Evolutionary conservation across 176 grass and related monocot species (phyloP), one percentile per base, ranked within the genome.

Genomic region (Urochloa ruziziensis): DNA sequence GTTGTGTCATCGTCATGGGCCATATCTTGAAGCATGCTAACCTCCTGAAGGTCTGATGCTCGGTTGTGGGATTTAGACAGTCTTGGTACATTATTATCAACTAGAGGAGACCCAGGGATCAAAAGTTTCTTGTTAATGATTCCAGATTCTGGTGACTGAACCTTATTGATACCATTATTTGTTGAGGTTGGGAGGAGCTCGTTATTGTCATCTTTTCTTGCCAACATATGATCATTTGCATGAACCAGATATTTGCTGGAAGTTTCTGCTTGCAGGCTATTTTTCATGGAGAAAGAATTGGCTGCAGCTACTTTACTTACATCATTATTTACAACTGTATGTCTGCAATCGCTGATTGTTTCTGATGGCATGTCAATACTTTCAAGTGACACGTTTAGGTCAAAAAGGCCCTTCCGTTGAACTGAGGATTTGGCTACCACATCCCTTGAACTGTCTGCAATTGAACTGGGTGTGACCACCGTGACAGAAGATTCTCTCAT

Each of bases 101-200:
- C 77, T 74, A 74, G 85, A 72, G 36, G 76, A 64, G 47, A 66
- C 77, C 72, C 82, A 27, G 77, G 60, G 73, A 87, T 53, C 14
- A 67, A 68, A 59, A 17, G 6, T n/a, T 54, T 17, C 18, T 51
- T 84, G 67, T 79, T 73, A 39, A 53, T 47, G 24, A 48, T 84
- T 36, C 29, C 58, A 49, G 75, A 25, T 37, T 73, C 54, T 48
- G 42, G 80, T 3, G 44, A 69, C 29, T 71, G 44, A 27, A 9
- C 10, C 35, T 40, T 66, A 34, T 10, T 25, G 15, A 57, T 74
- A 44, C 28, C 34, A 64, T 63, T 48, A 54, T 21, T 80, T 73
- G 24, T 33, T 64, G 76, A 70, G 42, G n/a, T 6, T 54, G 42
- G 67, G n/a, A 64, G 68, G 79, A 64, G n/a, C 19, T 30, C 15